A percentile compares a stretch with the other conserved stretches of the same genome.
phyloP scores from a whole-genome alignment of 106 monocot genomes.

The Hemerocallis citrina region DNA sequence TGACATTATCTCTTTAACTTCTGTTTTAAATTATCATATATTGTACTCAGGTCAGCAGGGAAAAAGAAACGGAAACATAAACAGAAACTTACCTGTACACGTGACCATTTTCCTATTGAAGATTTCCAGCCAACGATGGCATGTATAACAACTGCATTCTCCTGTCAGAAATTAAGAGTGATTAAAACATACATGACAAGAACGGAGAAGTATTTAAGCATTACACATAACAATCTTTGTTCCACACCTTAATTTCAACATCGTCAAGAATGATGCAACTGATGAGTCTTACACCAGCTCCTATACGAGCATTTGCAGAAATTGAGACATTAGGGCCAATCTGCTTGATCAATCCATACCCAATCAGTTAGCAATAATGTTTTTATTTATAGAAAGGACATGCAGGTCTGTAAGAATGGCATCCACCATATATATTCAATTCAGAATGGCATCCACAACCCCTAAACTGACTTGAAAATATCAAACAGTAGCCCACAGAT shows the following conservation, averaged over 20 bases:
- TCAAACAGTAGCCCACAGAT: neutral
- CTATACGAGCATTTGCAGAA: slow-evolving; percentile 96
- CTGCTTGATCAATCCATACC: slow-evolving; percentile 30
- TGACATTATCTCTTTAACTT: neutral
- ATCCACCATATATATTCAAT: neutral
- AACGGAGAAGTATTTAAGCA: neutral
- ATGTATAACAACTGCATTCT: slow-evolving; percentile 90
- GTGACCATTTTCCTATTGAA: slow-evolving; percentile 85
- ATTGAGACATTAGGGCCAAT: slow-evolving; percentile 97
- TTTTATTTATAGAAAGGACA: neutral
- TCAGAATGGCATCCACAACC: neutral
- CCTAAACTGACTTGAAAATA: neutral
- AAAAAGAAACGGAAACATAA: neutral
- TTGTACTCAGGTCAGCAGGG: neutral
- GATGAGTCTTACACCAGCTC: slow-evolving; percentile 84
- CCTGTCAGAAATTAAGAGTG: slow-evolving; percentile 26
- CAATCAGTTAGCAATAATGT: neutral
- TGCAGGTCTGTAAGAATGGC: neutral
- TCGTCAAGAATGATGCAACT: slow-evolving; percentile 94
- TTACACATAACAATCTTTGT: neutral
- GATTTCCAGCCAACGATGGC: slow-evolving; percentile 96
- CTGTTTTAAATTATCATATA: neutral
- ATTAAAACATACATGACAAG: slow-evolving; percentile 1
- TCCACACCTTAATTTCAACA: slow-evolving; percentile 85
- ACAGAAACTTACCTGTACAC: slow-evolving; percentile 68